Evolutionary conservation across 768 basidiomycete species (phyloP), one percentile per base, ranked within the genome.

Genomic region (Russula abietina): DNA sequence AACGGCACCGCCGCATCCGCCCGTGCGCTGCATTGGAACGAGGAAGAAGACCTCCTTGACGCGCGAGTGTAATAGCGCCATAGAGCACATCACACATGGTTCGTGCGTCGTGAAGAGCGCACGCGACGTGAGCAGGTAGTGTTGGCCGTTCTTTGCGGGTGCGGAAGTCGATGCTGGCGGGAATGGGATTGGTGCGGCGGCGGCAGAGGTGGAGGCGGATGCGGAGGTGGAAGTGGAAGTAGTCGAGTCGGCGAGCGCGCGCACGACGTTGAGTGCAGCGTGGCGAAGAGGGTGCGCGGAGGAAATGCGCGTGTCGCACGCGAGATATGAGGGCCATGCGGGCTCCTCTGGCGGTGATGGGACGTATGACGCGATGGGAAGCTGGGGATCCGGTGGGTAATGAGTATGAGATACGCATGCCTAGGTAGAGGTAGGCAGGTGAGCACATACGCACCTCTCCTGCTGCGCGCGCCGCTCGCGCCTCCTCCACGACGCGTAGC

Each of bases 61-160:
- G n/a, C 97, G 84, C 1, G 91, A 94, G 74, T 99, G 97, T 7
- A 97, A 76, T 24, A 98, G 76, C 2, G 94, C 92, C 97, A 99
- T 99, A 69, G 87, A 84, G 73, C 97, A 99, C 92, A 98, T 93
- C 60, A 99, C 82, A 69, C 97, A 99, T 0, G 97, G 97, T 69
- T 99, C 97, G 74, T 99, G 96, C 11, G 93, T 92, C 57, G 85
- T 83, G 77, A 98, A 98, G 28, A 98, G 78, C 1, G 86, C 84
- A 19, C 86, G 81, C 2, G 86, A 85, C 0, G 93, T 98, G 28
- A 98, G 80, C 49, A 98, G 86, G 74, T 99, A 99, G 70, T 89
- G 87, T 1, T 86, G 76, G 16, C 91, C 88, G 67, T 91, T 92
- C 24, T 43, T 60, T 38, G 38, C 24, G 10, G 63, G 6, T 30